These are phyloP conservation scores for Apiotrichum gracile DNA, from an alignment of 1,284 basidiomycete genomes.

Conservation along the genomic window DNA sequence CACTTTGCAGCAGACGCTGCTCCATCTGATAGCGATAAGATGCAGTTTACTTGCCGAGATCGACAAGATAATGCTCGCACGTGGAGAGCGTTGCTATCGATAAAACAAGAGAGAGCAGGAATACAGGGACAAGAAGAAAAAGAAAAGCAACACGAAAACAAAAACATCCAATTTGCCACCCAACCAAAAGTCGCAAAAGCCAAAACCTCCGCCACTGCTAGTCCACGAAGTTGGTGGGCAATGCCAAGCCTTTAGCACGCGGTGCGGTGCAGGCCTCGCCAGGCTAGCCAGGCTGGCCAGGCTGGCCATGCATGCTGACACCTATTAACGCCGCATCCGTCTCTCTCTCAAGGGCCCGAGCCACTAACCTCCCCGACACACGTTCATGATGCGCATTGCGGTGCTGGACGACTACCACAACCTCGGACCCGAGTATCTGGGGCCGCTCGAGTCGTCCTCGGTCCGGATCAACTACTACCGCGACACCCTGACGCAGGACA, in stretches of 20 bases:
- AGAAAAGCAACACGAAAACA: background rate
- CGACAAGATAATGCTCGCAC: no score
- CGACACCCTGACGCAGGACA: slow-evolving; percentile 48
- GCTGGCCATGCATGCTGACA: no score
- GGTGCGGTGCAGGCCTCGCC: no score
- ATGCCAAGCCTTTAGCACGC: no score
- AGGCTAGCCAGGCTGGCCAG: no score
- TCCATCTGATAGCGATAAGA: no score
- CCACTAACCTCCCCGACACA: background rate
- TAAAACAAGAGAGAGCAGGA: background rate
- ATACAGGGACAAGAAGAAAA: background rate
- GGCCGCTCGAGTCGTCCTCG: background rate
- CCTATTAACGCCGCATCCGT: no score
- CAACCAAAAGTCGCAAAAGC: background rate
- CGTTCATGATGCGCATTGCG: slow-evolving; percentile 37
- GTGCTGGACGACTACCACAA: slow-evolving; percentile 63
- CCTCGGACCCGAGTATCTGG: slow-evolving; percentile 50
- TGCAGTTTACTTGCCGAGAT: no score
- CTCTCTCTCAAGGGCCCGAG: background rate
- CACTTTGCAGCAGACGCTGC: no score
- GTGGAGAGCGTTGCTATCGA: background rate
- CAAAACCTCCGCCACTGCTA: background rate
- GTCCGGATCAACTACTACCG: slow-evolving; percentile 42
- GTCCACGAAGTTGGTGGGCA: no score
- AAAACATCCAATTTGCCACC: background rate